Evolutionary conservation across 164 flowering plant genomes (phyloP).

Genomic region (Sedum album): DNA sequence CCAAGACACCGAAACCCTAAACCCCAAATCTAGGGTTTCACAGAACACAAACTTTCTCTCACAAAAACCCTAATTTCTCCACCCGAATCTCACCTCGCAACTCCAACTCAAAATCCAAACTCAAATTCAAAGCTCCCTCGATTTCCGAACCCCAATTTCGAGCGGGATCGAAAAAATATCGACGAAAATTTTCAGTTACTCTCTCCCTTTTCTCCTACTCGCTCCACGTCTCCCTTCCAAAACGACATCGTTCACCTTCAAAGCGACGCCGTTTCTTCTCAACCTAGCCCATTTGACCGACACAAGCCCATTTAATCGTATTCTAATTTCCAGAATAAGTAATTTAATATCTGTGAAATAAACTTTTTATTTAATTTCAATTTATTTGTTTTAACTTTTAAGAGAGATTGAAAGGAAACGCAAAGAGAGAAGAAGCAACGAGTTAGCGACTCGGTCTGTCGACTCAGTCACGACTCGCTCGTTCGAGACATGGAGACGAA

Average conservation of each 20-base stretch:
- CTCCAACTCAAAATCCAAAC: not conserved
- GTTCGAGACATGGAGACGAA: not conserved
- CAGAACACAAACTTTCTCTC: too few relatives aligned
- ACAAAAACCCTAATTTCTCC: not conserved
- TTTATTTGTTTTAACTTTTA: not conserved
- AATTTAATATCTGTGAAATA: not conserved
- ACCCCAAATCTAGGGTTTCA: not conserved
- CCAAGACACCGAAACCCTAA: not conserved
- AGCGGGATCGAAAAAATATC: not conserved
- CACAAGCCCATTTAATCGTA: not conserved
- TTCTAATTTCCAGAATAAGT: too few relatives aligned
- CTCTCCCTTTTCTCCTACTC: not conserved
- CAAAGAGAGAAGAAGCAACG: not conserved
- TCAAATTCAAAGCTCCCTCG: not conserved
- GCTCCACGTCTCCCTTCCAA: not conserved
- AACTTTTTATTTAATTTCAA: not conserved
- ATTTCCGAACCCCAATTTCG: not conserved
- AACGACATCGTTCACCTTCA: not conserved
- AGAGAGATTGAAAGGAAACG: too few relatives aligned
- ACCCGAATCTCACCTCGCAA: not conserved
- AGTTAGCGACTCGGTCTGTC: not conserved
- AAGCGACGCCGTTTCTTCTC: not conserved
- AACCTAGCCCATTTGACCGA: not conserved
- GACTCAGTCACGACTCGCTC: slow-evolving; percentile 6
- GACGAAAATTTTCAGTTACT: not conserved